A percentile compares a stretch with the other conserved stretches of the same genome.
Conservation (phyloP, 2,329 filamentous ascomycete genomes). For the Calonectria hawksworthii region DNA sequence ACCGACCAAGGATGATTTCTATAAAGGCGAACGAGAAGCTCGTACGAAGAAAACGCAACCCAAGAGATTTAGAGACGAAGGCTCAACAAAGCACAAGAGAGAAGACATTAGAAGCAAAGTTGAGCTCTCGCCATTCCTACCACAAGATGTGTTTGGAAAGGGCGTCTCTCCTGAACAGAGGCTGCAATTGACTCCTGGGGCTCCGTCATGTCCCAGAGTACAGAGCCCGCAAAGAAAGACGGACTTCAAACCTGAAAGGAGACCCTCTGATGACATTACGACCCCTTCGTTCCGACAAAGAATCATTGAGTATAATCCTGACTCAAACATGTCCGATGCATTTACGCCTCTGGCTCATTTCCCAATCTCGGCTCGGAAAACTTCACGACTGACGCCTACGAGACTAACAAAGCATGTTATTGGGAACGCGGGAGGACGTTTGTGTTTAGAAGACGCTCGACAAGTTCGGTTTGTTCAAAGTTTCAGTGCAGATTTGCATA, state of each 20-base stretch:
- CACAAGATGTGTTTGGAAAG: not conserved
- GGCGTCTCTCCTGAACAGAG: not conserved
- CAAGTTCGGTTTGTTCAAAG: slow-evolving; percentile 37
- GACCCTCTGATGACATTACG: not conserved
- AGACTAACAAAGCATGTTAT: slow-evolving; percentile 41
- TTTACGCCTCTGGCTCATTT: slow-evolving; percentile 45
- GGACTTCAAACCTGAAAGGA: not conserved
- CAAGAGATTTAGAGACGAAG: too few species aligned
- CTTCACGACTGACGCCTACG: slow-evolving; percentile 43
- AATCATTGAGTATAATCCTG: slow-evolving; percentile 27
- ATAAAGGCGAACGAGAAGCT: too few species aligned
- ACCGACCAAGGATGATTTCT: too few species aligned
- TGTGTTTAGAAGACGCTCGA: slow-evolving; percentile 37
- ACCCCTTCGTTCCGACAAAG: not conserved
- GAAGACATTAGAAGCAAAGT: not conserved
- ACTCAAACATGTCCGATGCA: slow-evolving; percentile 29
- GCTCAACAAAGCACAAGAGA: not conserved
- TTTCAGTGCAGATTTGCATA: slow-evolving; percentile 23
- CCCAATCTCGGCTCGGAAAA: slow-evolving; percentile 43
- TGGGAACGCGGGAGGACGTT: slow-evolving; percentile 39
- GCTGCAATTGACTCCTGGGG: not conserved
- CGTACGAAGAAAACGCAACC: not conserved
- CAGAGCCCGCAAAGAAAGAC: not conserved
- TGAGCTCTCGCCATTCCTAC: not conserved
- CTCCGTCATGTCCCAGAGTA: not conserved